These are phyloP conservation scores for Diutina neorugosa DNA, from an alignment of 1,139 yeast species.

Conservation along the genomic window DNA sequence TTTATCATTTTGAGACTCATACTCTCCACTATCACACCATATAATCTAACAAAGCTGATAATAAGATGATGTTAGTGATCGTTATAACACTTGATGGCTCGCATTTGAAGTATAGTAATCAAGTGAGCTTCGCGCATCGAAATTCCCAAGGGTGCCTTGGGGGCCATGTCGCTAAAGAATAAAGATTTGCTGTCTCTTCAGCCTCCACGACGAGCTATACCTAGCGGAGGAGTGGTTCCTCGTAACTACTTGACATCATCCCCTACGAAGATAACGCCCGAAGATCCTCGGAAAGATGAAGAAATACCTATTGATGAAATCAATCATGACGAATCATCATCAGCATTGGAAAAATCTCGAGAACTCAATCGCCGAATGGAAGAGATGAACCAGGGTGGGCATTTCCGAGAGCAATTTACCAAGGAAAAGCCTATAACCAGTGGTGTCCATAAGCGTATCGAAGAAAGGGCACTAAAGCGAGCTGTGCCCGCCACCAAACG, in stretches of 20 bases:
- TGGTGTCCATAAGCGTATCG: neutral
- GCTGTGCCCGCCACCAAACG: neutral
- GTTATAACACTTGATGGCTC: too few relatives aligned
- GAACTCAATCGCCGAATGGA: neutral
- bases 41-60: too few relatives aligned
- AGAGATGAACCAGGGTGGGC: neutral
- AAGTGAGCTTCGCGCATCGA: neutral
- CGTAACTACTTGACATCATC: neutral
- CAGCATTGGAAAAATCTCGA: neutral
- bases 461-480: neutral
- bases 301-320: neutral
- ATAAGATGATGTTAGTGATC: too few relatives aligned
- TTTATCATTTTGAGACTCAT: too few relatives aligned
- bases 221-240: neutral
- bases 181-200: neutral
- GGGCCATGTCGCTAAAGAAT: neutral
- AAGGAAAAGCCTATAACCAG: neutral
- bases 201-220: neutral
- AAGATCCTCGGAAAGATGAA: neutral
- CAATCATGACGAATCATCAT: neutral
- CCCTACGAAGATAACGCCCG: neutral
- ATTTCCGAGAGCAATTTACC: neutral
- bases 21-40: too few relatives aligned
- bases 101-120: too few relatives aligned
- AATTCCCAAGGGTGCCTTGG: neutral